A percentile compares a stretch with the other conserved stretches of the same genome.
Evolutionary conservation across 2,329 filamentous ascomycete genomes (phyloP).

Genomic region (Paramyrothecium roridum): DNA sequence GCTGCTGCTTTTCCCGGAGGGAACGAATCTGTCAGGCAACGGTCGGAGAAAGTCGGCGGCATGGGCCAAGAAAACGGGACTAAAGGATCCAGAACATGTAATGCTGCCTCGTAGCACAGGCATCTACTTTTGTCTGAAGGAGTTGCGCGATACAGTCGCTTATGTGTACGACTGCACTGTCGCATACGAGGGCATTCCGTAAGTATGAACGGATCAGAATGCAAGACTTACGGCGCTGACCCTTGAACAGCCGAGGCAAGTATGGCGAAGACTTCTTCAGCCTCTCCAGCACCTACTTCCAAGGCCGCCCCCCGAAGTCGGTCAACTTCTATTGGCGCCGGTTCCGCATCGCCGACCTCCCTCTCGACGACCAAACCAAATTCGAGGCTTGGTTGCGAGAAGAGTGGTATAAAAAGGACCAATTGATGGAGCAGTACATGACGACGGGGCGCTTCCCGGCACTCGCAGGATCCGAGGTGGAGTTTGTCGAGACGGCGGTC

Average conservation of each 20-base stretch:
- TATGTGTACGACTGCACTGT: slow-evolving; percentile 93
- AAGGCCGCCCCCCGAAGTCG: slow-evolving; percentile 85
- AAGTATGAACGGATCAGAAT: slow-evolving; percentile 40
- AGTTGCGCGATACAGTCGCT: slow-evolving; percentile 71
- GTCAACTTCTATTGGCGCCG: slow-evolving; percentile 97
- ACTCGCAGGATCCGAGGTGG: slow-evolving; percentile 47
- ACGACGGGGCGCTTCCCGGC: slow-evolving; percentile 77
- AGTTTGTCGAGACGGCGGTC: slow-evolving; percentile 57
- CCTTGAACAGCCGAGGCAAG: slow-evolving; percentile 58
- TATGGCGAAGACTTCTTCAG: slow-evolving; percentile 93
- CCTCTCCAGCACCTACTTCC: slow-evolving; percentile 80
- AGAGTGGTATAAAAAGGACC: slow-evolving; percentile 91
- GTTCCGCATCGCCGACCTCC: slow-evolving; percentile 77
- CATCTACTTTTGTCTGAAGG: slow-evolving; percentile 73
- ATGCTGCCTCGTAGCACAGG: slow-evolving; percentile 80
- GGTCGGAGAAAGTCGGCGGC: slow-evolving; percentile 66
- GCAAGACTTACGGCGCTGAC: slow-evolving; percentile 5
- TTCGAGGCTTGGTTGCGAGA: slow-evolving; percentile 85
- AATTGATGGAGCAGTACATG: slow-evolving; percentile 78
- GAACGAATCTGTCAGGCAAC: slow-evolving; percentile 74
- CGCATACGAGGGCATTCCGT: slow-evolving; percentile 91
- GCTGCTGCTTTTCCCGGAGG: slow-evolving; percentile 84
- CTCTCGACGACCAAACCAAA: slow-evolving; percentile 65
- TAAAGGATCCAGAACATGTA: slow-evolving; percentile 70
- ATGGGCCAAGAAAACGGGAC: slow-evolving; percentile 74